Evolutionary conservation across 176 grass and related monocot species (phyloP).

Genomic region (Echinochloa phyllopogon): DNA sequence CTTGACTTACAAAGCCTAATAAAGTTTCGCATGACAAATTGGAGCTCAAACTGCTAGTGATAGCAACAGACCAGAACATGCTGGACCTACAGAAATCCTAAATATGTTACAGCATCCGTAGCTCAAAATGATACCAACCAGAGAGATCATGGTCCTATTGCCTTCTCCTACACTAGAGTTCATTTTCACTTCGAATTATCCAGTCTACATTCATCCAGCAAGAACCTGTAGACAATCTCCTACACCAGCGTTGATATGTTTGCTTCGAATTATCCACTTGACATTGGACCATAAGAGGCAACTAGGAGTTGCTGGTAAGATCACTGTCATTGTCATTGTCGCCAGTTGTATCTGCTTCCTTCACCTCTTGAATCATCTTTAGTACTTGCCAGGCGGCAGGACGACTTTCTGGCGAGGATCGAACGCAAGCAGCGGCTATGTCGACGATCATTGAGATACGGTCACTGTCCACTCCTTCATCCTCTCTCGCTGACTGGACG

Average conservation of each 20-base stretch:
- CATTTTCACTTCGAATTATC: neutral
- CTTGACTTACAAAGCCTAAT: slow-evolving; percentile 17
- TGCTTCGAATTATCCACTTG: neutral
- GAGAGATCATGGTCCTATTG: slow-evolving; percentile 44
- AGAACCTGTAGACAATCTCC: neutral
- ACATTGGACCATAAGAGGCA: slow-evolving; percentile 20
- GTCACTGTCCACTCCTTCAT: slow-evolving; percentile 68
- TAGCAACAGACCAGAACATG: slow-evolving; percentile 16
- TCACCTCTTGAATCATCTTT: slow-evolving; percentile 99
- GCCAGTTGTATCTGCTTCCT: slow-evolving; percentile 66
- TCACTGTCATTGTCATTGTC: slow-evolving; percentile 87
- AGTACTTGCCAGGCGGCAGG: slow-evolving; percentile 96
- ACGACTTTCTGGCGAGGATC: slow-evolving; percentile 70
- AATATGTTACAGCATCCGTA: slow-evolving; percentile 40
- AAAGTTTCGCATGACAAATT: slow-evolving; percentile 16
- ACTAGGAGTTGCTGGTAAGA: slow-evolving; percentile 73
- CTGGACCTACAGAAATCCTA: neutral
- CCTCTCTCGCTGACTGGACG: slow-evolving; percentile 70
- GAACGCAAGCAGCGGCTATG: slow-evolving; percentile 70
- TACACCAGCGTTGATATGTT: neutral
- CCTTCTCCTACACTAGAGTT: slow-evolving; percentile 14
- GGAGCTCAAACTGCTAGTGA: neutral
- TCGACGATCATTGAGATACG: slow-evolving; percentile 79
- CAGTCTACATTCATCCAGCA: slow-evolving; percentile 21
- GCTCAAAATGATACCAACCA: slow-evolving; percentile 23